Evolutionary conservation across 257 asterid species (phyloP), one percentile per base, ranked within the genome.

Genomic region (Parsonsia alboflavescens): DNA sequence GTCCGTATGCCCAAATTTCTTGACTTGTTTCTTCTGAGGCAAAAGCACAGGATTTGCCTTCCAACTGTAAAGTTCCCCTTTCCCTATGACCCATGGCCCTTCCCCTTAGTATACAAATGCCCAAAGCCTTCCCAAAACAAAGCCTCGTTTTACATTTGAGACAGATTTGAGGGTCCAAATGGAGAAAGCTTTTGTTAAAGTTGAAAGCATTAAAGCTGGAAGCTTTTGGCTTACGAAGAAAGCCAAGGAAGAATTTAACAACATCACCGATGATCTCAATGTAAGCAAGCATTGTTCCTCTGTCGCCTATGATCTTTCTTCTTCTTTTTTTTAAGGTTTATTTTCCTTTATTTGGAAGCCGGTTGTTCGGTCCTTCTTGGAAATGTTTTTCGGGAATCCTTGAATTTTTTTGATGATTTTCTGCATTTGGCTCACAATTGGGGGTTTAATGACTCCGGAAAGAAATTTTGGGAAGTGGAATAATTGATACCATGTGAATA

Each of bases 201-300:
- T 90, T 50, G 98, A 87, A 54, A 93, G 97, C 90, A 64, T 93
- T 0, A 93, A 93, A 85, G 88, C 91, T 57, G 82, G 91, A 42
- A 83, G 94, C 78, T 89, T 89, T 69, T 91, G 97, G 97, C 92
- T 91, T 61, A 87, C 97, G 41, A 87, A 90, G 86, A 93, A 88
- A 81, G 96, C 98, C 56, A 93, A 91, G 82, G 84, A 91, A 86
- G 98, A 93, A 85, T 78, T 93, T 81, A 78, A 86, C 84, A 90
- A 85, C 85, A 91, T 91, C 79, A 80, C 97, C 11, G 89, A 91
- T 80, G 97, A 93, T 87, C 79, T 91, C 80, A 81, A 86, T 62
- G 98, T 91, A 85, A 64, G 77, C 46, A 19, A 54, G 61, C 24
- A 19, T 21, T 68, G 50, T 50, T n/a, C 26, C 24, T 19, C 16